A percentile compares a stretch with the other conserved stretches of the same genome.
Evolutionary conservation across 345 rosid species (phyloP).

Genomic region (Sonneratia caseolaris): DNA sequence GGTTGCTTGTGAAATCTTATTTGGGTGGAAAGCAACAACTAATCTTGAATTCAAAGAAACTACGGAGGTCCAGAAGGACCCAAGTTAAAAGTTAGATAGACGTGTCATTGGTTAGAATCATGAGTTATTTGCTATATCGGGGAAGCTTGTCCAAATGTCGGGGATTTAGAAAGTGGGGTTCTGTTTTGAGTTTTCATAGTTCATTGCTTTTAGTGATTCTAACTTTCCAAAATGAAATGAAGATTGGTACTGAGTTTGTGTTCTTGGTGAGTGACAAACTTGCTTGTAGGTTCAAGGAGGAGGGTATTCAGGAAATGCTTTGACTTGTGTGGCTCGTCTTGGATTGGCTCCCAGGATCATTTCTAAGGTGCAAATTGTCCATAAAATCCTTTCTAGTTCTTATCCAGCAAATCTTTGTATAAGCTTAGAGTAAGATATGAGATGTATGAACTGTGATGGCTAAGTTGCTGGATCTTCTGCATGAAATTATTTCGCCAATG

Average conservation of each 20-base stretch:
- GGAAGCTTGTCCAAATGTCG: background rate
- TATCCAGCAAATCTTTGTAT: background rate
- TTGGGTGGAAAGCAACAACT: background rate
- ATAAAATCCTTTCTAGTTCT: background rate
- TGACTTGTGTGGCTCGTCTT: conserved; percentile 62
- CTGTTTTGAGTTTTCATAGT: background rate
- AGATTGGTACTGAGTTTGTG: background rate
- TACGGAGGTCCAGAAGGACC: background rate
- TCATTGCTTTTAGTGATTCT: background rate
- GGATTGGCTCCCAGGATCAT: conserved; percentile 56
- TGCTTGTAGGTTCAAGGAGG: conserved; percentile 58
- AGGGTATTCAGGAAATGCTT: conserved; percentile 68
- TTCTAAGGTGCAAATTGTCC: conserved; percentile 35
- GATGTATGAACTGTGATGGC: background rate
- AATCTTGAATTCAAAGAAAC: background rate
- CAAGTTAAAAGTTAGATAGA: background rate
- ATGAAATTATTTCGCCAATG: conserved; percentile 40
- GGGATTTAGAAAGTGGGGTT: background rate
- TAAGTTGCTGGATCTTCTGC: background rate
- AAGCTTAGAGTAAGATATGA: background rate
- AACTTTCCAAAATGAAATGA: background rate
- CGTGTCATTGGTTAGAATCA: background rate
- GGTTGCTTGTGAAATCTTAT: background rate
- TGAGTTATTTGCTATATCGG: background rate
- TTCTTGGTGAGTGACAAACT: background rate